These are phyloP conservation scores for Neofusicoccum ribis DNA, from an alignment of 2,329 filamentous ascomycete genomes.

Conservation along the genomic window DNA sequence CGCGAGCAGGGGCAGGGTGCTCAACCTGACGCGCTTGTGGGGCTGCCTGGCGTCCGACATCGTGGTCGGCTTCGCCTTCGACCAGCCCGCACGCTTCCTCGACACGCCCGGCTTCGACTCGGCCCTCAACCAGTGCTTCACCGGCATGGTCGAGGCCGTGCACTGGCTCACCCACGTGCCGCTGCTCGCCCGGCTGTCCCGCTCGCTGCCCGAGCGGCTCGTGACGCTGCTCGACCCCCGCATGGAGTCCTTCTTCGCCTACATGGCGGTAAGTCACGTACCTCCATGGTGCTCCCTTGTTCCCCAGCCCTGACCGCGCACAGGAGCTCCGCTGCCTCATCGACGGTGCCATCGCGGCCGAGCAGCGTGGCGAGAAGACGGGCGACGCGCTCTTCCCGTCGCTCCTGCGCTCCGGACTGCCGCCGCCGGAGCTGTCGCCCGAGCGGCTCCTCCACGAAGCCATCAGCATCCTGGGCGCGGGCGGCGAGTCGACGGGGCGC, in stretches of 20 bases:
- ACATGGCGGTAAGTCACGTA: background rate
- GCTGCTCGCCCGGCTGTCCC: background rate
- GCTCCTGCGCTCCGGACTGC: background rate
- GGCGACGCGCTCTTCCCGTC: background rate
- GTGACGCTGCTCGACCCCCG: background rate
- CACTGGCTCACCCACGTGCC: background rate
- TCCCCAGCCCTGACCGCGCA: too few relatives aligned
- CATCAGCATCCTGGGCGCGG: conserved; percentile 27
- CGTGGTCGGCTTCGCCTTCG: background rate
- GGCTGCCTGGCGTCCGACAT: background rate
- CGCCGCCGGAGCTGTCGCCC: conserved; percentile 26
- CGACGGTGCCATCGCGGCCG: too few relatives aligned
- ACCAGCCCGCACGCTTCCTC: background rate
- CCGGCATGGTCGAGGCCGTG: background rate
- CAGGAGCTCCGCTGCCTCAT: too few relatives aligned
- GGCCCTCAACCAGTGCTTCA: background rate
- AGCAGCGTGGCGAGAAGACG: background rate
- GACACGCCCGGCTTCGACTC: background rate
- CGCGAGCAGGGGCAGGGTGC: background rate
- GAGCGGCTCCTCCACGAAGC: conserved; percentile 23
- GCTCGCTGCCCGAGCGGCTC: background rate
- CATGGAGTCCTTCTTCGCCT: conserved; percentile 2
- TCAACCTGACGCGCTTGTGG: background rate
- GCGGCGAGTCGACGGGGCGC: conserved; percentile 35
- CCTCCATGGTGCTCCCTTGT: too few relatives aligned